Conservation (phyloP, 2,329 filamentous ascomycete genomes). For the Endocalyx cinctus region DNA sequence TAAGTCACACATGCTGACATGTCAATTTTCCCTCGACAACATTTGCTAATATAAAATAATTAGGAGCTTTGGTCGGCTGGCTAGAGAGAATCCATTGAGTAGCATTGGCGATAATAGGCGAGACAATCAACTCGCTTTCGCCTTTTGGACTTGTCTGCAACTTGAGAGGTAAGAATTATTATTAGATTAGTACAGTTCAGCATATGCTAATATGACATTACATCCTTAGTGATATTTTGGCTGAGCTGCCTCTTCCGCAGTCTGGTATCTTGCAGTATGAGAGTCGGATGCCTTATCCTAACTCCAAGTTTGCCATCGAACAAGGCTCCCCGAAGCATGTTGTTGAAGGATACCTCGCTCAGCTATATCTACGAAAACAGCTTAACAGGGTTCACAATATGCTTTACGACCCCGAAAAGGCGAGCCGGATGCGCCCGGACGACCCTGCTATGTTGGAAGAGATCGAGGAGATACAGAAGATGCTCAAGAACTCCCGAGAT, state of each 20-base stretch:
- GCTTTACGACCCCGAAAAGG: conserved; percentile 43
- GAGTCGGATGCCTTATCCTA: conserved; percentile 63
- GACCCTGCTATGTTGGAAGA: conserved; percentile 29
- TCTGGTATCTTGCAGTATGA: conserved; percentile 59
- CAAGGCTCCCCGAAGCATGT: conserved; percentile 44
- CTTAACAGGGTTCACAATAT: conserved; percentile 59
- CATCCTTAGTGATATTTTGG: conserved; percentile 73
- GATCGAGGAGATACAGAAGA: conserved; percentile 42
- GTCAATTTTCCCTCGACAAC: conserved; percentile 1
- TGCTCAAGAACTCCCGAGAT: conserved; percentile 36
- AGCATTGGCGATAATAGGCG: conserved; percentile 31
- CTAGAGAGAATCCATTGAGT: conserved; percentile 7
- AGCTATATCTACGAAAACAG: conserved; percentile 60
- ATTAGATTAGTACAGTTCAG: no score
- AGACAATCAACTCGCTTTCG: conserved; percentile 66
- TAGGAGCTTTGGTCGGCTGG: conserved; percentile 47
- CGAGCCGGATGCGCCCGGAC: conserved; percentile 19
- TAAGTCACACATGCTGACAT: conserved; percentile 39
- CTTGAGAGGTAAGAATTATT: conserved; percentile 77
- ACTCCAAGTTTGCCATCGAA: conserved; percentile 40
- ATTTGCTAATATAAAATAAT: conserved; percentile 4
- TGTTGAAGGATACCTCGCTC: conserved; percentile 56
- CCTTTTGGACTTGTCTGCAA: conserved; percentile 92
- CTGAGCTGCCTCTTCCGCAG: conserved; percentile 67
- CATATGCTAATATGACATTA: no score